These are phyloP conservation scores for Nothopassalora personata DNA, from an alignment of 2,329 filamentous ascomycete species.

Conservation along the genomic window DNA sequence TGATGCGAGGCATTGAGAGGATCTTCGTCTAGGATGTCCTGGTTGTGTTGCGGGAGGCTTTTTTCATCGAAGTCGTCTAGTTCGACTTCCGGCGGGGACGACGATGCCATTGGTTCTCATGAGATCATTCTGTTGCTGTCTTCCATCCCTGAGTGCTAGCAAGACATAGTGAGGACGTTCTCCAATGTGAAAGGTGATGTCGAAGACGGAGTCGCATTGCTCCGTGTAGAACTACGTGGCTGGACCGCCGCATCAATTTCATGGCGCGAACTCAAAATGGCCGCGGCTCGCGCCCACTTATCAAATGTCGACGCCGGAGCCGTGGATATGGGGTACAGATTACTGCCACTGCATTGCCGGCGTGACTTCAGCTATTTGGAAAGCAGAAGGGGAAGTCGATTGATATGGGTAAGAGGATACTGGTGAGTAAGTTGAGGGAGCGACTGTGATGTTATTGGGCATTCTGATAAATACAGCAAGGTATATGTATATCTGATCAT, in stretches of 20 bases:
- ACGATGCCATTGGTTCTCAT: neutral
- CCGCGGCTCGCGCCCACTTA: neutral
- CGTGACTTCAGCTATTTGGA: no score
- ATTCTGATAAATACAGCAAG: no score
- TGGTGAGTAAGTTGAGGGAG: no score
- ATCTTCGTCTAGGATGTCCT: neutral
- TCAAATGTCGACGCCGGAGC: neutral
- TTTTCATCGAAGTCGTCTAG: neutral
- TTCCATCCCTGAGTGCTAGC: neutral
- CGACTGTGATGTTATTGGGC: no score
- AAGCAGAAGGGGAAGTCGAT: no score
- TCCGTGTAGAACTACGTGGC: neutral
- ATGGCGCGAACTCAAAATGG: neutral
- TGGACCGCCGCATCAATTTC: neutral
- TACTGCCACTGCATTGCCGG: no score
- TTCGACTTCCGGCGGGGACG: neutral
- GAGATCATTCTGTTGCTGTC: neutral
- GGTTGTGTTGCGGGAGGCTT: neutral
- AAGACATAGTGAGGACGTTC: neutral
- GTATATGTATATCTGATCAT: no score
- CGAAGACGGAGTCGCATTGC: neutral
- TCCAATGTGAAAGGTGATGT: neutral
- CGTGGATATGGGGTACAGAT: no score
- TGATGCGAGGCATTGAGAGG: slow-evolving; percentile 1
- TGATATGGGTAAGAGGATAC: no score